Evolutionary conservation across 257 asterid species (phyloP).

Genomic region (Gynochthodes officinalis): DNA sequence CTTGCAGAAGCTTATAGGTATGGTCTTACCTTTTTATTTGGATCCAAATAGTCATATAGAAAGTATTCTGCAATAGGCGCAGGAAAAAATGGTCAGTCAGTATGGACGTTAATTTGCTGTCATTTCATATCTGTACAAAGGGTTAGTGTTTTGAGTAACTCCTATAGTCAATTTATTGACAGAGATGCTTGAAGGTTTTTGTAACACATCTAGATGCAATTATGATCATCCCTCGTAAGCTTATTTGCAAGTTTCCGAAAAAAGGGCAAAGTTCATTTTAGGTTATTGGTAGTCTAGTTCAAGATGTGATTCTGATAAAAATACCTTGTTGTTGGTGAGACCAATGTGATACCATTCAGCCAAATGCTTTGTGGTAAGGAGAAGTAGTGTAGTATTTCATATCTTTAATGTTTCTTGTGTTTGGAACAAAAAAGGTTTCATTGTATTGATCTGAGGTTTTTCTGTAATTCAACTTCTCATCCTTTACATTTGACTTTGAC

Average conservation of each 20-base stretch:
- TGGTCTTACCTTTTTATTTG: not conserved
- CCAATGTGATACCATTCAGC: not conserved
- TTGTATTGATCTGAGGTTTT: not conserved
- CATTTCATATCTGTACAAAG: not conserved
- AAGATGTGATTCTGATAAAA: not conserved
- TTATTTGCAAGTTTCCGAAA: not conserved
- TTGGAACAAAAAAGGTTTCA: not conserved
- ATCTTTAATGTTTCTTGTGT: not conserved
- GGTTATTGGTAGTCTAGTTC: not conserved
- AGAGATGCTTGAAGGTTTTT: not conserved
- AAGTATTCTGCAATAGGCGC: not conserved
- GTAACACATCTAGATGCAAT: not conserved
- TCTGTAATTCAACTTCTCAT: not conserved
- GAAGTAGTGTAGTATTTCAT: not conserved
- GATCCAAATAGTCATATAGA: not conserved
- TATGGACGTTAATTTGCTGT: not conserved
- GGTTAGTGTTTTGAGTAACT: not conserved
- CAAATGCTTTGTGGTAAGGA: not conserved
- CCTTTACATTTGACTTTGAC: not conserved
- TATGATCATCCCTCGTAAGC: not conserved
- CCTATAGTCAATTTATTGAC: not conserved
- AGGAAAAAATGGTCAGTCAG: not conserved
- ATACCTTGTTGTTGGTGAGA: not conserved
- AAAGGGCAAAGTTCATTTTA: not conserved
- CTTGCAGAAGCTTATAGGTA: conserved; percentile 93